Evolutionary conservation across 306 rosid species (phyloP), one percentile per base, ranked within the genome.

Genomic region (Gynostemma pentaphyllum): DNA sequence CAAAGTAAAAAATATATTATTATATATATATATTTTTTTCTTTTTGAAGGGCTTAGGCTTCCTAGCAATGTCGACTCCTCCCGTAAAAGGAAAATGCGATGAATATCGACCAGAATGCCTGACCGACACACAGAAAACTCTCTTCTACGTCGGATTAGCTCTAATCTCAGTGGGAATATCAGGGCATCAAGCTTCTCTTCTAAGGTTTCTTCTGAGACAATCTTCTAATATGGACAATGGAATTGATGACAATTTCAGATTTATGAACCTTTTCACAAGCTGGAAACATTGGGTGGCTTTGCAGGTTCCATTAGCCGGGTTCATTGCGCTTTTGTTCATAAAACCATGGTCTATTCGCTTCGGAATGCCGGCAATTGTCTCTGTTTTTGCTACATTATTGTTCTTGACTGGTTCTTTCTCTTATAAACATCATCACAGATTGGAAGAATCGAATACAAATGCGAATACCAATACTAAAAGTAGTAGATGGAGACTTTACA

Each of bases 401-500:
- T 73, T 73, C 70, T 36, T 70, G 39, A 73, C 44, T 37, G 57
- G 76, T 51, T 44, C 9, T 5, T 14, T 26, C 24, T 42, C 60
- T 1, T 66, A 73, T 21, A 42, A 4, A 0, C 2, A 52, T 12
- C 42, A n/a, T n/a, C n/a, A n/a, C n/a, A n/a, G n/a, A n/a, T n/a
- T n/a, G n/a, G n/a, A n/a, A n/a, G n/a, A n/a, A n/a, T n/a, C n/a
- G n/a, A n/a, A n/a, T n/a, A n/a, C n/a, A n/a, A n/a, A n/a, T n/a
- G n/a, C n/a, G n/a, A n/a, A n/a, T n/a, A n/a, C n/a, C n/a, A n/a
- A n/a, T n/a, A n/a, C n/a, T n/a, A n/a, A n/a, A n/a, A n/a, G n/a
- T n/a, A 44, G 55, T 27, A 71, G 71, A 36, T 71, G 80, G 75
- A 61, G 21, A 30, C 71, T 75, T 21, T 75, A 77, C 47, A 75